Conservation (phyloP, 2,329 filamentous ascomycete genomes). For the Lachnellula occidentalis region DNA sequence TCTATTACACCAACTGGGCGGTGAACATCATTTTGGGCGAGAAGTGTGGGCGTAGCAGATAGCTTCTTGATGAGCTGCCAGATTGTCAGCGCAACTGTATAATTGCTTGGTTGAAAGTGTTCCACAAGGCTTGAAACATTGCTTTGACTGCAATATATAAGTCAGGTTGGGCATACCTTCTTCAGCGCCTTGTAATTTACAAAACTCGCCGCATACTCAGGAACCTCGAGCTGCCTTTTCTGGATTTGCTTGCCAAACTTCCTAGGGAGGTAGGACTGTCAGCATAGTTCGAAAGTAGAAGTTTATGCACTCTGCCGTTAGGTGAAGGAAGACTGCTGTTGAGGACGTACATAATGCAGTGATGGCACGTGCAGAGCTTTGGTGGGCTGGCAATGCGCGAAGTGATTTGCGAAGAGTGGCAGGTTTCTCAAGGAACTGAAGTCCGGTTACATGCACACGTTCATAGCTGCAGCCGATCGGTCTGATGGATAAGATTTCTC, state of each 20-base stretch:
- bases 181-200: conserved; percentile 99
- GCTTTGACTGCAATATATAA: conserved; percentile 11
- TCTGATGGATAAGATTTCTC: no score
- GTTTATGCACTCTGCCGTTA: conserved; percentile 2
- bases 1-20: conserved; percentile 50
- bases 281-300: conserved; percentile 6
- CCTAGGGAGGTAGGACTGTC: conserved; percentile 46
- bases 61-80: conserved; percentile 94
- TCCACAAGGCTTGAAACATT: conserved; percentile 9
- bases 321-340: not conserved
- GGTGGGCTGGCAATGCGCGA: conserved; percentile 19
- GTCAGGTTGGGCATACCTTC: conserved; percentile 59
- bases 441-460: conserved; percentile 23
- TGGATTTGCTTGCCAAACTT: conserved; percentile 99
- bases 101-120: not conserved
- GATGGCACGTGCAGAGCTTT: conserved; percentile 24
- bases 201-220: conserved; percentile 98
- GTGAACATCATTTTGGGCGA: conserved; percentile 63
- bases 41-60: conserved; percentile 81
- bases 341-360: conserved; percentile 29
- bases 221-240: conserved; percentile 97
- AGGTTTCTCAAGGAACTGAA: conserved; percentile 11
- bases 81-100: conserved; percentile 23
- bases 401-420: conserved; percentile 6
- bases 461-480: conserved; percentile 6